A percentile compares a stretch with the other conserved stretches of the same genome.
These are phyloP conservation scores for Ceratobasidium sp. DNA, from an alignment of 1,284 basidiomycete species.

Conservation along the genomic window DNA sequence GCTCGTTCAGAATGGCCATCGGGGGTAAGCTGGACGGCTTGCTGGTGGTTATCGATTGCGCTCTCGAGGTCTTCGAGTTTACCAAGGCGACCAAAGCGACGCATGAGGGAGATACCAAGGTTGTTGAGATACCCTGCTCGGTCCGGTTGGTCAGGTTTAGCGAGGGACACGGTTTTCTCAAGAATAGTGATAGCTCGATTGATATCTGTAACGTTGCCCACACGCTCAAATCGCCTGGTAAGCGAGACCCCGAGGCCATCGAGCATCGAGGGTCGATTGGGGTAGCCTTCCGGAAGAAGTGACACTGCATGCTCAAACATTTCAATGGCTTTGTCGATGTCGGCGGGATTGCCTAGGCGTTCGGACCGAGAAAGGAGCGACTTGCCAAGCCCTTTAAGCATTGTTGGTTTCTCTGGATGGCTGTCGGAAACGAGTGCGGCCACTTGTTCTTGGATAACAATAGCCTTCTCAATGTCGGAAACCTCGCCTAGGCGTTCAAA, in stretches of 20 bases:
- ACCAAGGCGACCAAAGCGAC: background rate
- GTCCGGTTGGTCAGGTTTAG: background rate
- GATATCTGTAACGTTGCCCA: background rate
- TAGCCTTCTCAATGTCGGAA: background rate
- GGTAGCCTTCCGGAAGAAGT: background rate
- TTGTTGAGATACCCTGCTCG: background rate
- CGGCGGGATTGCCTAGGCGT: background rate
- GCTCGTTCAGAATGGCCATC: background rate
- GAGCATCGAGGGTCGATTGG: background rate
- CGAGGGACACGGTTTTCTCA: background rate
- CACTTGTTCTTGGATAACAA: background rate
- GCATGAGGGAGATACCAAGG: background rate
- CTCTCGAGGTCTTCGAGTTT: background rate
- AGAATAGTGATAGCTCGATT: background rate
- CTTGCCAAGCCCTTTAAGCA: background rate
- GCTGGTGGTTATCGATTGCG: background rate
- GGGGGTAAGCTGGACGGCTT: conserved; percentile 1
- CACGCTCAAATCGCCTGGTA: background rate
- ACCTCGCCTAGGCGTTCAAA: conserved; percentile 5
- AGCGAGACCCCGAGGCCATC: background rate
- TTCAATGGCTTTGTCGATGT: background rate
- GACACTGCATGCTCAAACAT: background rate
- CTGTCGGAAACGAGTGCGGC: background rate
- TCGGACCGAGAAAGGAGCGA: background rate
- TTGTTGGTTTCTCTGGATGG: background rate